Conservation (phyloP, 1,284 basidiomycete species). For the Heterobasidion irregulare region DNA sequence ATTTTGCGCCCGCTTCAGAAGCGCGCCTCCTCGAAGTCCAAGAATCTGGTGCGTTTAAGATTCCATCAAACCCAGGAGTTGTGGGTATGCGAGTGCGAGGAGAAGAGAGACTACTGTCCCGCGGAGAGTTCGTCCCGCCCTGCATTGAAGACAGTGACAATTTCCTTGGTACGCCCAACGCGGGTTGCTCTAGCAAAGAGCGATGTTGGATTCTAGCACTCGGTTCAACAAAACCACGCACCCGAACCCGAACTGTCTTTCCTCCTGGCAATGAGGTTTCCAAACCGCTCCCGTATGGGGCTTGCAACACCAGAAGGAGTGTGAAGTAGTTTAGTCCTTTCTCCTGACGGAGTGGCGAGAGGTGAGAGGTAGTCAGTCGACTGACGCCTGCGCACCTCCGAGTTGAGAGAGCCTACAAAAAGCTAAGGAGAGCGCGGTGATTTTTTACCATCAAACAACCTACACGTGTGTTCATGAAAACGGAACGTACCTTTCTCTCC, state of each 20-base stretch:
- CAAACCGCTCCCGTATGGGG: conserved; percentile 60
- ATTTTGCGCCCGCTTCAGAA: background rate
- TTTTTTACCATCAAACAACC: conserved; percentile 1
- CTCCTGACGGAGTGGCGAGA: conserved; percentile 41
- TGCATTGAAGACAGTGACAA: conserved; percentile 60
- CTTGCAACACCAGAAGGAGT: conserved; percentile 38
- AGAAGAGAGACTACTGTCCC: conserved; percentile 51
- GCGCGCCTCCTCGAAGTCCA: conserved; percentile 48
- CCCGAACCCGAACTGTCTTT: conserved; percentile 58
- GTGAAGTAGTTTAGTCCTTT: conserved; percentile 50
- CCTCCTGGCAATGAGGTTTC: conserved; percentile 47
- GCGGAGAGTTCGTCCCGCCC: conserved; percentile 39
- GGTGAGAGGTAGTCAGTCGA: conserved; percentile 61
- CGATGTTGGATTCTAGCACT: background rate
- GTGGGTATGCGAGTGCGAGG: conserved; percentile 58
- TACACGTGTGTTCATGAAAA: conserved; percentile 3
- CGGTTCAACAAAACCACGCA: conserved; percentile 4
- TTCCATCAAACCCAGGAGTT: conserved; percentile 60
- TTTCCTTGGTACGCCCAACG: conserved; percentile 47
- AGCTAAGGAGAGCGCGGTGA: conserved; percentile 33
- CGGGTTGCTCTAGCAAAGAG: conserved; percentile 33
- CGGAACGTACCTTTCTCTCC: conserved; percentile 79
- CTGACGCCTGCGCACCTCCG: conserved; percentile 74
- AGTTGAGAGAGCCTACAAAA: conserved; percentile 68
- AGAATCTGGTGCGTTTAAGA: conserved; percentile 55